Evolutionary conservation across 192 early-diverging fungal species (phyloP).

Genomic region (Linnemannia exigua): DNA sequence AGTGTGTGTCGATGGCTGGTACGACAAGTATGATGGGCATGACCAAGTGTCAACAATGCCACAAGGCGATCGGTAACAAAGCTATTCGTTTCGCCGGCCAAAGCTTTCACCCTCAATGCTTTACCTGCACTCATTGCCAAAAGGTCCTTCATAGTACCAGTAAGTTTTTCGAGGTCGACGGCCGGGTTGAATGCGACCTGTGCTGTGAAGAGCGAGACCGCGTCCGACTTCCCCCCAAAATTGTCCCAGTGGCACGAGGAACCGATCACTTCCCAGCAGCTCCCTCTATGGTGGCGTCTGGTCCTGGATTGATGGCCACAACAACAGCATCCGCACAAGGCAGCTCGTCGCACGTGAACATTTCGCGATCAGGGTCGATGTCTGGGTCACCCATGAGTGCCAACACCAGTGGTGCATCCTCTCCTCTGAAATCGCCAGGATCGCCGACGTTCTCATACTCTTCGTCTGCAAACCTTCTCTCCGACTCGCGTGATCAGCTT

Average conservation of each 20-base stretch:
- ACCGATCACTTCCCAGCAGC: slow-evolving; percentile 44
- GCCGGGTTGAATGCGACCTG: slow-evolving; percentile 58
- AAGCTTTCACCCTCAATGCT: slow-evolving; percentile 60
- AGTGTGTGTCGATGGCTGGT: slow-evolving; percentile 48
- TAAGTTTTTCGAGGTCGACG: slow-evolving; percentile 60
- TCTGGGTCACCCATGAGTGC: slow-evolving; percentile 23
- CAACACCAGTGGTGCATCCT: slow-evolving; percentile 15
- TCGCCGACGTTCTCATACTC: slow-evolving; percentile 20
- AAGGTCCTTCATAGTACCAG: slow-evolving; percentile 46
- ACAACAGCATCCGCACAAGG: not conserved
- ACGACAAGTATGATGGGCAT: slow-evolving; percentile 24
- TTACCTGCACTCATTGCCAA: slow-evolving; percentile 53
- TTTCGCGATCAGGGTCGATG: slow-evolving; percentile 23
- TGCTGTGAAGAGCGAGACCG: slow-evolving; percentile 51
- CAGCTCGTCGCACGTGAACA: not conserved
- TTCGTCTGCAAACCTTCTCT: slow-evolving; percentile 5
- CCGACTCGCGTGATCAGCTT: not conserved
- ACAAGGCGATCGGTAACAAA: slow-evolving; percentile 48
- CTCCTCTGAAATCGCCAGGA: slow-evolving; percentile 27
- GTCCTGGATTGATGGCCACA: slow-evolving; percentile 32
- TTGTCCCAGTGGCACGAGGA: slow-evolving; percentile 36
- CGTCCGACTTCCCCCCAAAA: slow-evolving; percentile 34
- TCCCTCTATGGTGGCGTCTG: slow-evolving; percentile 20
- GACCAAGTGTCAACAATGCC: slow-evolving; percentile 56
- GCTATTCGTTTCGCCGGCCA: slow-evolving; percentile 48